A percentile compares a stretch with the other conserved stretches of the same genome.
Evolutionary conservation across 371 early-diverging fungal species (phyloP).

Genomic region (Rhizopus sp.): DNA sequence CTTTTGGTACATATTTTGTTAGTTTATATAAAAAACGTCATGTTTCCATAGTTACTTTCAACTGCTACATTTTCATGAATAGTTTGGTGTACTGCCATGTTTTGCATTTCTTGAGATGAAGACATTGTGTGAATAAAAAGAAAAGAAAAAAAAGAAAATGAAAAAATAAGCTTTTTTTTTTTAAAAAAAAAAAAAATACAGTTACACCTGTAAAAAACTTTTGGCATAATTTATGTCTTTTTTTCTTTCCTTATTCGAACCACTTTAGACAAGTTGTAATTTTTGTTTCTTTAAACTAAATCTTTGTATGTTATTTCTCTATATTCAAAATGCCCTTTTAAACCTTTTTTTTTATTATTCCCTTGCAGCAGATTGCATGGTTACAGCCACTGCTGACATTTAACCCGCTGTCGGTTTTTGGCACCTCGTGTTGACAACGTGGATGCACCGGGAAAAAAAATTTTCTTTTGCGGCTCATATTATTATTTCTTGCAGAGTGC

Average conservation of each 20-base stretch:
- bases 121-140: background rate
- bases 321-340: too few relatives aligned
- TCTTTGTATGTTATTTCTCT: background rate
- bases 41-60: background rate
- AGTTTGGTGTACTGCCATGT: background rate
- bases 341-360: too few relatives aligned
- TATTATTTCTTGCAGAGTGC: too few relatives aligned
- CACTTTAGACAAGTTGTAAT: too few relatives aligned
- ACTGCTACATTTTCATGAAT: background rate
- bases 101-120: background rate
- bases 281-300: too few relatives aligned
- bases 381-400: background rate
- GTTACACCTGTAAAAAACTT: too few relatives aligned
- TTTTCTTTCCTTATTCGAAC: too few relatives aligned
- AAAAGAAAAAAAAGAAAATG: slow-evolving; percentile 1
- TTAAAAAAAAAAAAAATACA: too few relatives aligned
- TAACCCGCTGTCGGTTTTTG: background rate
- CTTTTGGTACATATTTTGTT: background rate
- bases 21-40: background rate
- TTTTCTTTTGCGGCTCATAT: too few relatives aligned
- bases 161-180: background rate
- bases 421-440: too few relatives aligned
- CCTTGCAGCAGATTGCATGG: background rate
- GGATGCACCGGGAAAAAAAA: too few relatives aligned
- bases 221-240: too few relatives aligned